Conservation (phyloP, 768 basidiomycete genomes). For the Hypholoma fasciculare region DNA sequence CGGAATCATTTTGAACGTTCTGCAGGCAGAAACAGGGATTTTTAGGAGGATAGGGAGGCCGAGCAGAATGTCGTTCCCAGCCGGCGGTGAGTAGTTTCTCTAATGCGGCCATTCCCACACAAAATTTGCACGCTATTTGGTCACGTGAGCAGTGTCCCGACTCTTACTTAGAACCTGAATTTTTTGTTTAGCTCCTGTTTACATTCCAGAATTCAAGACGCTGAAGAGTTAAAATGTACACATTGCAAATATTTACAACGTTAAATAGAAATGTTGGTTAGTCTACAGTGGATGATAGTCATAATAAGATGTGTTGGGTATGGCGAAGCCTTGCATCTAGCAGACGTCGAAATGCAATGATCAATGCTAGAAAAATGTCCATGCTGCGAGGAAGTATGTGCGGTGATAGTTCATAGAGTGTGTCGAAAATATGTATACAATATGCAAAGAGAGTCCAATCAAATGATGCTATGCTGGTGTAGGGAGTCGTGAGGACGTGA, state of each 20-base stretch:
- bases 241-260: not conserved
- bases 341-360: not conserved
- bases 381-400: not conserved
- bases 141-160: not conserved
- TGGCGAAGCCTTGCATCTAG: constrained; percentile 7
- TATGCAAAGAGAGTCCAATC: not conserved
- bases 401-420: not conserved
- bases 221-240: not conserved
- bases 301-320: not conserved
- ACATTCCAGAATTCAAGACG: not conserved
- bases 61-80: not conserved
- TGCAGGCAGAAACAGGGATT: not conserved
- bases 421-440: not conserved
- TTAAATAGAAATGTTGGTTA: not conserved
- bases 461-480: too few species aligned
- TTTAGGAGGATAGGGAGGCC: not conserved
- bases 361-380: constrained; percentile 1
- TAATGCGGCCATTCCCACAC: not conserved
- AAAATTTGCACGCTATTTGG: not conserved
- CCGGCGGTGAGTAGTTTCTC: not conserved
- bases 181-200: not conserved
- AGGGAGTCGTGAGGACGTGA: too few species aligned
- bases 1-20: constrained; percentile 33
- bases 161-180: not conserved
- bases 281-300: not conserved